Conservation (phyloP, 2,329 filamentous ascomycete species). For the Apiospora phragmitis region DNA sequence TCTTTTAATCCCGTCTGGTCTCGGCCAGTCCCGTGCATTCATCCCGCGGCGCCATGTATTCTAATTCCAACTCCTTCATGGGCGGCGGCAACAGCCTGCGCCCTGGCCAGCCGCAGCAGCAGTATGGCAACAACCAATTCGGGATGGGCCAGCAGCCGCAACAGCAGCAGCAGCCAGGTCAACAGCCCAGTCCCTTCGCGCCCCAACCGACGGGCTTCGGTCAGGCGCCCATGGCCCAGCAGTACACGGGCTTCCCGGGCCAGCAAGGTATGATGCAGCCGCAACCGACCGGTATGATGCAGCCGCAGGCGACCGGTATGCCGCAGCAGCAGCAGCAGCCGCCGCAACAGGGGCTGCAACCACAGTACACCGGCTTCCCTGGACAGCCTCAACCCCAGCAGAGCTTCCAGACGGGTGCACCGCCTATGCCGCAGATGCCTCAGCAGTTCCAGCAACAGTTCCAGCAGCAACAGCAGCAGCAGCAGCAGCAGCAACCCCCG, state of each 20-base stretch:
- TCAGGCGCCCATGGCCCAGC: constrained; percentile 54
- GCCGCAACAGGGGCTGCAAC: constrained; percentile 45
- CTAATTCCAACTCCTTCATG: constrained; percentile 82
- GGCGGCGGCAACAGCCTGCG: constrained; percentile 76
- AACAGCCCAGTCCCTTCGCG: constrained; percentile 56
- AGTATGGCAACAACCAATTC: constrained; percentile 54
- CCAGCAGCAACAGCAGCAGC: constrained; percentile 51
- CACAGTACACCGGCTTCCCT: constrained; percentile 46
- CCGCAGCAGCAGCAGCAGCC: constrained; percentile 67
- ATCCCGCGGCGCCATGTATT: constrained; percentile 67
- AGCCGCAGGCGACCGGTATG: constrained; percentile 57
- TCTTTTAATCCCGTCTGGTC: not conserved
- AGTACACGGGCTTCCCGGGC: constrained; percentile 61
- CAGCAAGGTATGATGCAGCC: constrained; percentile 50
- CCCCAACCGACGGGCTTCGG: constrained; percentile 62
- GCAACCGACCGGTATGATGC: constrained; percentile 52
- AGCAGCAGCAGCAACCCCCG: constrained; percentile 40
- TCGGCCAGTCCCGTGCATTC: not conserved
- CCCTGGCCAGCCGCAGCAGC: constrained; percentile 63
- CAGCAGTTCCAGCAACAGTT: constrained; percentile 61
- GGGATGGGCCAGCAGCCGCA: constrained; percentile 38
- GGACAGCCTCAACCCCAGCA: constrained; percentile 54
- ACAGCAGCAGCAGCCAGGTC: constrained; percentile 39
- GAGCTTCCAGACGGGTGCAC: constrained; percentile 60
- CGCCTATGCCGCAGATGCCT: constrained; percentile 61